These are phyloP conservation scores for Fusarium continuum DNA, from an alignment of 2,329 filamentous ascomycete species.

Conservation along the genomic window DNA sequence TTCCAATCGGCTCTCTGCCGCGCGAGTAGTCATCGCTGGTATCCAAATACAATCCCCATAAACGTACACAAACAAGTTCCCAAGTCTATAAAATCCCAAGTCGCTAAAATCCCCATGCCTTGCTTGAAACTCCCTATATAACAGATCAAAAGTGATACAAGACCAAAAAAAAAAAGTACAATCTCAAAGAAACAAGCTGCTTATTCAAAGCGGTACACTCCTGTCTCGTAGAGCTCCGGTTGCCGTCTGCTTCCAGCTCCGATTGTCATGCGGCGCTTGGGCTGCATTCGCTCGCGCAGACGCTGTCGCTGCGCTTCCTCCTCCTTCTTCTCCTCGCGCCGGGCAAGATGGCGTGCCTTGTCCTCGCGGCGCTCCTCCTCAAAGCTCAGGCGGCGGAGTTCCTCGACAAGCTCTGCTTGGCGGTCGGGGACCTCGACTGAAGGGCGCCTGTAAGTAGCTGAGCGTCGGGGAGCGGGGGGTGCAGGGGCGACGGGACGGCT, in stretches of 20 bases:
- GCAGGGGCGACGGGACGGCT: slow-evolving; percentile 48
- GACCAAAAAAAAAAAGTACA: slow-evolving; percentile 24
- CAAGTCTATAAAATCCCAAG: slow-evolving; percentile 20
- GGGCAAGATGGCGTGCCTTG: slow-evolving; percentile 41
- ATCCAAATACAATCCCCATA: slow-evolving; percentile 13
- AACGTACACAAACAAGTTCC: slow-evolving; percentile 5
- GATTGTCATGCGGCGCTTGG: slow-evolving; percentile 50
- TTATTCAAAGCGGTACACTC: slow-evolving; percentile 54
- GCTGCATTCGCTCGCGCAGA: slow-evolving; percentile 54
- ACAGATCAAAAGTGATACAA: slow-evolving; percentile 34
- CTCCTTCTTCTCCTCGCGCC: slow-evolving; percentile 46
- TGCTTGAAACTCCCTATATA: slow-evolving; percentile 13
- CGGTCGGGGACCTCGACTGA: slow-evolving; percentile 38
- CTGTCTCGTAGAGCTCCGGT: slow-evolving; percentile 51
- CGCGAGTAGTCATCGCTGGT: slow-evolving; percentile 12
- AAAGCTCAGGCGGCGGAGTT: slow-evolving; percentile 47
- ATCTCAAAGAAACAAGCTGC: neutral
- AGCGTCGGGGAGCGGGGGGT: slow-evolving; percentile 36
- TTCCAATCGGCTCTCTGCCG: slow-evolving; percentile 12
- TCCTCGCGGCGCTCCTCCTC: slow-evolving; percentile 47
- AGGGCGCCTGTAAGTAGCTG: slow-evolving; percentile 37
- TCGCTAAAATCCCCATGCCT: slow-evolving; percentile 25
- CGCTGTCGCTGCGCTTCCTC: slow-evolving; percentile 53
- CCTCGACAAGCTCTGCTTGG: slow-evolving; percentile 49
- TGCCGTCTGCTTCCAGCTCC: slow-evolving; percentile 50